These are phyloP conservation scores for Tulasnella sp. DNA, from an alignment of 768 basidiomycete genomes.

Conservation along the genomic window DNA sequence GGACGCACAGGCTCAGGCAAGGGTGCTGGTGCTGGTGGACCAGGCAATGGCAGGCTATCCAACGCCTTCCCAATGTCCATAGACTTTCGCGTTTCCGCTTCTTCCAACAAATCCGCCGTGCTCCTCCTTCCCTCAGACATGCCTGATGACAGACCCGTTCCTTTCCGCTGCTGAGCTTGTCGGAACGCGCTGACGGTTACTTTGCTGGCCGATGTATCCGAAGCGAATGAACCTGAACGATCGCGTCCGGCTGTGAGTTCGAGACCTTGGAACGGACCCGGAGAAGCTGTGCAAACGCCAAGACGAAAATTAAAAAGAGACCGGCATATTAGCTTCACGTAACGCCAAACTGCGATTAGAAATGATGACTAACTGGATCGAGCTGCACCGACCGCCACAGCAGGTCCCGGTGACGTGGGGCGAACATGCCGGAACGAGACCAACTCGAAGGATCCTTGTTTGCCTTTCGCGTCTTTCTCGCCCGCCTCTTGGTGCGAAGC, in stretches of 20 bases:
- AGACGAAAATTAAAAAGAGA: neutral
- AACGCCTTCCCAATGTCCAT: neutral
- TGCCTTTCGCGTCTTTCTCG: neutral
- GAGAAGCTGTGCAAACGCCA: conserved; percentile 1
- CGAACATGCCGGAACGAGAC: conserved; percentile 25
- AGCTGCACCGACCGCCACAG: neutral
- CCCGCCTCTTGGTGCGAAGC: neutral
- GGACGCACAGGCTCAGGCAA: conserved; percentile 1
- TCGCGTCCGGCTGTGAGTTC: conserved; percentile 16
- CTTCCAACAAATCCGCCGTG: conserved; percentile 18
- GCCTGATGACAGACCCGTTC: neutral
- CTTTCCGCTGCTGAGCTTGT: conserved; percentile 27
- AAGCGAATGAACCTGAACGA: conserved; percentile 17
- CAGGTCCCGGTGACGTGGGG: conserved; percentile 22
- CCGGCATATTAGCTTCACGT: neutral
- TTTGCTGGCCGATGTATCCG: conserved; percentile 16
- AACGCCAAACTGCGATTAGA: neutral
- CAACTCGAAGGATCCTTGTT: conserved; percentile 25
- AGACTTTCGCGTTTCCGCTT: neutral
- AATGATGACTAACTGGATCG: neutral
- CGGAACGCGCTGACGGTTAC: conserved; percentile 29
- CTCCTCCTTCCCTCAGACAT: conserved; percentile 7
- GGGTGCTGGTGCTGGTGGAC: conserved; percentile 13
- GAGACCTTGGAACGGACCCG: conserved; percentile 24
- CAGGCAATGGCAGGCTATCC: conserved; percentile 15